These are phyloP conservation scores for Parietichytrium sp. DNA, from an alignment of 108 stramenopile genomes.

Conservation along the genomic window DNA sequence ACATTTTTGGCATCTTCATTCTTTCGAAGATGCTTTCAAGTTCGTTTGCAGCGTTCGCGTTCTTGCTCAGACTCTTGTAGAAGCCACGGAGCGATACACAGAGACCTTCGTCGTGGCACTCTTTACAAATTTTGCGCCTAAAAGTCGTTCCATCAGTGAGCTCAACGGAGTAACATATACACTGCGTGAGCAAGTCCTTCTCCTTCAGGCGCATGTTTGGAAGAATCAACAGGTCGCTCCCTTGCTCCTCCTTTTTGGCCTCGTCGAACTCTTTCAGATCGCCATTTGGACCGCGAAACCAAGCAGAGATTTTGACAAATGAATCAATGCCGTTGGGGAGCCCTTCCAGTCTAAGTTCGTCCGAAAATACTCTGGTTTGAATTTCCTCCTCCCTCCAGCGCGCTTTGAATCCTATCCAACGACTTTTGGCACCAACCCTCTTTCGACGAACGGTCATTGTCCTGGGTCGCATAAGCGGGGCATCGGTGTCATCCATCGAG, in stretches of 20 bases:
- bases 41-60: not conserved
- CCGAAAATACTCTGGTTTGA: not conserved
- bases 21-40: not conserved
- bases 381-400: not conserved
- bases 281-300: not conserved
- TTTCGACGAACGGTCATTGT: not conserved
- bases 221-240: not conserved
- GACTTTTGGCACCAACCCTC: no score
- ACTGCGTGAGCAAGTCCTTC: not conserved
- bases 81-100: not conserved
- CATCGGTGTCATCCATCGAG: not conserved
- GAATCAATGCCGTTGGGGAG: not conserved
- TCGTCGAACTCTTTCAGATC: conserved; percentile 3
- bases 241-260: not conserved
- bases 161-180: not conserved
- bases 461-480: not conserved
- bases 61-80: not conserved
- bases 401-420: no score
- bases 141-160: not conserved
- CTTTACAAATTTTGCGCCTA: not conserved
- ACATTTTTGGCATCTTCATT: not conserved
- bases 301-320: not conserved
- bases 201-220: not conserved
- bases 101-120: not conserved
- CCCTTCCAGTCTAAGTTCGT: not conserved